phyloP scores from a whole-genome alignment of 1,139 yeast species.

The Waltiozyma sp. region DNA sequence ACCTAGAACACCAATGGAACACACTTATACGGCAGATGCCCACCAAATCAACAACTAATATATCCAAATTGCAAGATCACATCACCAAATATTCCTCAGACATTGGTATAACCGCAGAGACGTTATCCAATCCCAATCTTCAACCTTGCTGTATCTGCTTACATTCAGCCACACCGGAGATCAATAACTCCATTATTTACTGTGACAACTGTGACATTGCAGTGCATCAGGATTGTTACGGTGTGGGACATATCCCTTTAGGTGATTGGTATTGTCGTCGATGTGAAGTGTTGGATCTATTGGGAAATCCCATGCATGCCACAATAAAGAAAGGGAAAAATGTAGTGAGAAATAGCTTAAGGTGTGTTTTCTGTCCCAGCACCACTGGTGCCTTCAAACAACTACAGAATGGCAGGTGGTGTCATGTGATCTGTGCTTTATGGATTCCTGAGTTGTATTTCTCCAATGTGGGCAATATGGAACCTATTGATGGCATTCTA shows the following conservation, averaged over 20 bases:
- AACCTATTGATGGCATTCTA: slow-evolving; percentile 78
- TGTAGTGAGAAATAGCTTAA: slow-evolving; percentile 38
- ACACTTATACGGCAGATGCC: neutral
- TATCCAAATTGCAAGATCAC: neutral
- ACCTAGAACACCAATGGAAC: neutral
- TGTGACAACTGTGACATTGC: slow-evolving; percentile 97
- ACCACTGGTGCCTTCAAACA: slow-evolving; percentile 90
- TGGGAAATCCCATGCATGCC: neutral
- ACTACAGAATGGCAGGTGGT: slow-evolving; percentile 80
- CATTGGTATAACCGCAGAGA: neutral
- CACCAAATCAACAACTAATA: neutral
- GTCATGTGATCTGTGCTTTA: slow-evolving; percentile 83
- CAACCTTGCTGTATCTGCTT: neutral
- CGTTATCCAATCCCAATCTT: neutral
- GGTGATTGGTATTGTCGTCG: slow-evolving; percentile 93
- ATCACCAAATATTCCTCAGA: neutral
- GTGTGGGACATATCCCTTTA: slow-evolving; percentile 92
- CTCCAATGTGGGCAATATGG: slow-evolving; percentile 88
- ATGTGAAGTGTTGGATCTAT: slow-evolving; percentile 41
- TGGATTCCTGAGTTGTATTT: slow-evolving; percentile 88
- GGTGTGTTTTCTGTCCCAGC: slow-evolving; percentile 81
- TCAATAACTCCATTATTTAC: slow-evolving; percentile 71
- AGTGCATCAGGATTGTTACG: slow-evolving; percentile 96
- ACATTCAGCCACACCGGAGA: neutral
- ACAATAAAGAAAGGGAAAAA: too few species aligned